phyloP scores from a whole-genome alignment of 805 yeast genomes.

The Komagataella mondaviorum region DNA sequence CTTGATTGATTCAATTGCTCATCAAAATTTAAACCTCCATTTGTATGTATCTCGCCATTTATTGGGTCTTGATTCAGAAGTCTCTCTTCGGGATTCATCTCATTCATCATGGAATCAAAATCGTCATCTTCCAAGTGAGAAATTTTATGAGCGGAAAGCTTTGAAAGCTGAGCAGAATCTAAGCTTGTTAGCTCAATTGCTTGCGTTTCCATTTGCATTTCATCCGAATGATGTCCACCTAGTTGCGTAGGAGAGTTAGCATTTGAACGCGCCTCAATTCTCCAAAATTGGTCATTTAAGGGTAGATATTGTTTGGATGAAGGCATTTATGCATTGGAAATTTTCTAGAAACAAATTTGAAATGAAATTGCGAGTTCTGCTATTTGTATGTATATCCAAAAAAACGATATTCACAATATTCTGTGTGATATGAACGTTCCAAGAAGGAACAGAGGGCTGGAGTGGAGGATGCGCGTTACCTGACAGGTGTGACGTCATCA shows the following conservation, averaged over 20 bases:
- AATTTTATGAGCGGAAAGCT: neutral
- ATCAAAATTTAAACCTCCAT: constrained; percentile 9
- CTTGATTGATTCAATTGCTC: constrained; percentile 2
- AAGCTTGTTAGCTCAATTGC: neutral
- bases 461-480: neutral
- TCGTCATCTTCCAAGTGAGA: neutral
- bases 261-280: neutral
- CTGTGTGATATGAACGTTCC: neutral
- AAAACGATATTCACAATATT: neutral
- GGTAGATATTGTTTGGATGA: neutral
- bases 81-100: neutral
- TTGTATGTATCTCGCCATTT: neutral
- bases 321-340: neutral
- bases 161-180: neutral
- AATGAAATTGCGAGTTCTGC: neutral
- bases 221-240: neutral
- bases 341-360: neutral
- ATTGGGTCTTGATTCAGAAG: constrained; percentile 3
- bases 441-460: neutral
- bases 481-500: neutral
- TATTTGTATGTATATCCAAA: neutral
- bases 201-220: neutral
- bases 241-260: neutral
- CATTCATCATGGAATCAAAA: neutral
- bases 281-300: neutral